A percentile compares a stretch with the other conserved stretches of the same genome.
phyloP scores from a whole-genome alignment of 164 flowering plant genomes.

The Litsea cubeba region DNA sequence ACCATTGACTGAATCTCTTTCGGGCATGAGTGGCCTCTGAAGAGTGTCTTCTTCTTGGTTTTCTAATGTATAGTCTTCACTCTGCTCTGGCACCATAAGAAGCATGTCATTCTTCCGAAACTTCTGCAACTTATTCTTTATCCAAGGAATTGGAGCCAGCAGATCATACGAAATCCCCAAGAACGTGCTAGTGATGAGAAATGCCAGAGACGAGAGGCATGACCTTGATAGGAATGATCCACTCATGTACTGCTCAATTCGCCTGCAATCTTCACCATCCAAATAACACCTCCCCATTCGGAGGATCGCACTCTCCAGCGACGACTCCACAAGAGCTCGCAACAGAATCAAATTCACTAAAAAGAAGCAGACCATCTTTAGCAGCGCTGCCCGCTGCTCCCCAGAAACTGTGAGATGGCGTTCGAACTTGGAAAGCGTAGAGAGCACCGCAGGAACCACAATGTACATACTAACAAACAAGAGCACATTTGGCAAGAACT shows the following conservation, averaged over 20 bases:
- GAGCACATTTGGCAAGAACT: constrained; percentile 92
- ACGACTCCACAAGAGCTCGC: constrained; percentile 88
- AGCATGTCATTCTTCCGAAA: constrained; percentile 97
- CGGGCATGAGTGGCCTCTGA: constrained; percentile 60
- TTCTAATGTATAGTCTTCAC: constrained; percentile 70
- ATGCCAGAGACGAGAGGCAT: constrained; percentile 93
- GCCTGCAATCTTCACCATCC: constrained; percentile 98
- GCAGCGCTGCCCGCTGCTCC: constrained; percentile 91
- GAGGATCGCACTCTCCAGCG: constrained; percentile 70
- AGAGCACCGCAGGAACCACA: constrained; percentile 83
- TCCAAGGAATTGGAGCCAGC: constrained; percentile 96
- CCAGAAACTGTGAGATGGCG: constrained; percentile 89
- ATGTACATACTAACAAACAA: constrained; percentile 97
- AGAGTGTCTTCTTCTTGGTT: constrained; percentile 45
- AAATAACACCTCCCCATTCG: constrained; percentile 93
- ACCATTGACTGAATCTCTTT: constrained; percentile 28
- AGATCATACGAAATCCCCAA: constrained; percentile 93
- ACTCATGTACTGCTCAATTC: constrained; percentile 91
- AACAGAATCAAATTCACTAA: constrained; percentile 87
- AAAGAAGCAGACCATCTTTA: constrained; percentile 98
- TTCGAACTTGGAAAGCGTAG: constrained; percentile 86
- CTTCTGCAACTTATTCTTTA: constrained; percentile 75
- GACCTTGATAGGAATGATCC: constrained; percentile 90
- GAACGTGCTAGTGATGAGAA: constrained; percentile 88
- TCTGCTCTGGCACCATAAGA: constrained; percentile 92